These are phyloP conservation scores for Ceratocystis alfenasii DNA, from an alignment of 2,329 filamentous ascomycete genomes.

Conservation along the genomic window DNA sequence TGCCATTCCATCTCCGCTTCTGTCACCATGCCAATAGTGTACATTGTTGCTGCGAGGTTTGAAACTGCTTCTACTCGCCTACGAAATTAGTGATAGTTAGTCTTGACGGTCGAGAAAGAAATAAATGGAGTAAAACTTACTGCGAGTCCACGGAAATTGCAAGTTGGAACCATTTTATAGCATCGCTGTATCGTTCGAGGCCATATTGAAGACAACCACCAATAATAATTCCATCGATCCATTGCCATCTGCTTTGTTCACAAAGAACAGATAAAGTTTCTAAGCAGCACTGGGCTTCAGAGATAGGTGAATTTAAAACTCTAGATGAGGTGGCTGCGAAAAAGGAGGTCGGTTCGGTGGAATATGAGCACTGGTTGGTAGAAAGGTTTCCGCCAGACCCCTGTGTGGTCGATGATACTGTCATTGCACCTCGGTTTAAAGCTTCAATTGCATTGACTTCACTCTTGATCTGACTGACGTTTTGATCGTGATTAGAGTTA, in stretches of 20 bases:
- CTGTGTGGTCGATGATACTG: background rate
- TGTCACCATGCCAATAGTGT: constrained; percentile 67
- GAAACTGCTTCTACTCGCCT: constrained; percentile 88
- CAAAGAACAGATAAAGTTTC: constrained; percentile 63
- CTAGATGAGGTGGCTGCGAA: background rate
- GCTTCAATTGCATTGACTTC: background rate
- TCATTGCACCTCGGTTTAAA: background rate
- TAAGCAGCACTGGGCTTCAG: constrained; percentile 51
- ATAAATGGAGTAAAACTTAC: constrained; percentile 31
- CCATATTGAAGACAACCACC: constrained; percentile 88
- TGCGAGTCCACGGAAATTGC: constrained; percentile 44
- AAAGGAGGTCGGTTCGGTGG: background rate
- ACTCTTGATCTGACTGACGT: background rate
- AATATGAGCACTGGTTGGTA: background rate
- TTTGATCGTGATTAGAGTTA: background rate
- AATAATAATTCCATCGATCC: constrained; percentile 86
- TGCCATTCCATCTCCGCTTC: constrained; percentile 83
- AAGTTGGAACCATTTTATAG: constrained; percentile 61
- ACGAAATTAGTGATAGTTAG: constrained; percentile 23
- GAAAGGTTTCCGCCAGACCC: background rate
- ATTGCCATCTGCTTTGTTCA: constrained; percentile 69
- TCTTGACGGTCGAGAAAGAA: background rate
- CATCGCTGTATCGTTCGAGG: constrained; percentile 69
- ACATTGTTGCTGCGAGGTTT: constrained; percentile 78
- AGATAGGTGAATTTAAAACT: background rate